These are phyloP conservation scores for Westerdykella aurantiaca DNA, from an alignment of 2,329 filamentous ascomycete species.

Conservation along the genomic window DNA sequence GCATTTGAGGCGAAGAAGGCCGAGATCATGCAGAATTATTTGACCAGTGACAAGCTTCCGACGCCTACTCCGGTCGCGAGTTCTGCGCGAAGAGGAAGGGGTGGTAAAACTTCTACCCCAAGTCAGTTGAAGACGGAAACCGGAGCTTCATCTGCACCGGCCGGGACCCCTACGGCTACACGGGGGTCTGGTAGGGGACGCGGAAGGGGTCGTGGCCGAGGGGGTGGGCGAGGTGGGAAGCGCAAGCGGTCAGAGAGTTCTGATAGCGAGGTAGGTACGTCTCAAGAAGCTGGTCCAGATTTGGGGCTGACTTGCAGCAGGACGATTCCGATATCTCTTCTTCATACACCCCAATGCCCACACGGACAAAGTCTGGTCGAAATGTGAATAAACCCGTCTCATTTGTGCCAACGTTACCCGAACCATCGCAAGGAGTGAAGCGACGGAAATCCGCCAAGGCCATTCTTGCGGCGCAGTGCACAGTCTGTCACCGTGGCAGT, in stretches of 20 bases:
- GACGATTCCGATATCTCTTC: conserved; percentile 38
- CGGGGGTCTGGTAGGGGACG: conserved; percentile 36
- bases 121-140: conserved; percentile 28
- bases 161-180: conserved; percentile 17
- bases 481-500: conserved; percentile 64
- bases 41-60: conserved; percentile 40
- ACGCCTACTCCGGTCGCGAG: conserved; percentile 32
- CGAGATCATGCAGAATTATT: conserved; percentile 42
- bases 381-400: conserved; percentile 61
- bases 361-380: conserved; percentile 69
- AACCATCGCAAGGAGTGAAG: conserved; percentile 46
- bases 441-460: conserved; percentile 54
- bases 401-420: conserved; percentile 53
- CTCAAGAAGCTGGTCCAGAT: background rate
- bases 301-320: conserved; percentile 17
- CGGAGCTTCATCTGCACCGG: conserved; percentile 9
- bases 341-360: conserved; percentile 52
- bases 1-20: conserved; percentile 44
- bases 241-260: conserved; percentile 36
- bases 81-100: conserved; percentile 24
- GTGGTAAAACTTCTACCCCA: conserved; percentile 30
- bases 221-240: conserved; percentile 35
- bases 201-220: conserved; percentile 33
- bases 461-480: conserved; percentile 56
- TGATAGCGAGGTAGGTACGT: conserved; percentile 26